These are phyloP conservation scores for Botrytis byssoidea DNA, from an alignment of 2,329 filamentous ascomycete genomes.

Conservation along the genomic window DNA sequence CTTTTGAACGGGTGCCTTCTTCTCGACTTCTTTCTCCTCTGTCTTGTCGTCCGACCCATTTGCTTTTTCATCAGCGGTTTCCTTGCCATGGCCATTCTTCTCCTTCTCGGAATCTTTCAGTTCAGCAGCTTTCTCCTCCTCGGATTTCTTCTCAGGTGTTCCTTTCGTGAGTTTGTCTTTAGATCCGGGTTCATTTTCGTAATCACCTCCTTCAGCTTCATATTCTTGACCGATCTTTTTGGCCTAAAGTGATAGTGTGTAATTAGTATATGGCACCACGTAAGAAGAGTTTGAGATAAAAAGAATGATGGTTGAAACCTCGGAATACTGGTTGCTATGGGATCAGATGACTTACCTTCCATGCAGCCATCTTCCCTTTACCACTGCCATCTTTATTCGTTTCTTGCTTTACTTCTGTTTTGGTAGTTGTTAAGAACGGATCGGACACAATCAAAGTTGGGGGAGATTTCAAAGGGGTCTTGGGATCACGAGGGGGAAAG, in stretches of 20 bases:
- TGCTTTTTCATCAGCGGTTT: neutral
- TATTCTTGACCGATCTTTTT: constrained; percentile 46
- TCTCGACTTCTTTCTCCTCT: constrained; percentile 15
- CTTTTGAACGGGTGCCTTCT: constrained; percentile 10
- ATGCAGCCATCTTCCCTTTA: constrained; percentile 48
- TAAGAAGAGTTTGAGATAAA: neutral
- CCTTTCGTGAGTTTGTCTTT: constrained; percentile 48
- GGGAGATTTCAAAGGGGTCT: neutral
- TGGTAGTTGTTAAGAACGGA: constrained; percentile 2
- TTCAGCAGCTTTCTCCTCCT: constrained; percentile 25
- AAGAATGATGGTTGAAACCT: neutral
- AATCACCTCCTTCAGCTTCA: constrained; percentile 42
- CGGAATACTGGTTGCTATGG: neutral
- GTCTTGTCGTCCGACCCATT: constrained; percentile 4
- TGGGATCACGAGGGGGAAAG: neutral
- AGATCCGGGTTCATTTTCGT: constrained; percentile 43
- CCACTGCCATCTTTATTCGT: constrained; percentile 30
- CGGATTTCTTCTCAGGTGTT: constrained; percentile 41
- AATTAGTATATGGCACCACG: neutral
- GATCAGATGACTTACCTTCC: constrained; percentile 41
- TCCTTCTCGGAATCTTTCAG: constrained; percentile 11
- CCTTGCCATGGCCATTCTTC: constrained; percentile 21
- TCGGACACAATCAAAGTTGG: neutral
- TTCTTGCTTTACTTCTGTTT: constrained; percentile 22
- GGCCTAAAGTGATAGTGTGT: constrained; percentile 34